A percentile compares a stretch with the other conserved stretches of the same genome.
Evolutionary conservation across 192 early-diverging fungal genomes (phyloP).

Genomic region (Piromyces finnis): DNA sequence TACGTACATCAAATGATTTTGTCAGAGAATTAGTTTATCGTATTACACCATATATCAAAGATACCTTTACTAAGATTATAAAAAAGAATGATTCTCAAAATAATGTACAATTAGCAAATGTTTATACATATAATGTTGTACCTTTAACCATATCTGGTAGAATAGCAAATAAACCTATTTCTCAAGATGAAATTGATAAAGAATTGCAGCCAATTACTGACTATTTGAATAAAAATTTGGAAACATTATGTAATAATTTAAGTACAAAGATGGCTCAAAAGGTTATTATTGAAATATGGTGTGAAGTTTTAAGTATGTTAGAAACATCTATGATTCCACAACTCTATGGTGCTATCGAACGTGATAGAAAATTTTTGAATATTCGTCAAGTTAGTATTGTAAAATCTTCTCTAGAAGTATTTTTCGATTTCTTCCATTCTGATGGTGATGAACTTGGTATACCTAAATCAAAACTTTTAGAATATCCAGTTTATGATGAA

Average conservation of each 20-base stretch:
- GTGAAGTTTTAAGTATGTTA: slow-evolving; percentile 41
- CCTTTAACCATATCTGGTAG: slow-evolving; percentile 2
- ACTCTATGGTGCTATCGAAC: slow-evolving; percentile 26
- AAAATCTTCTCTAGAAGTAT: slow-evolving; percentile 9
- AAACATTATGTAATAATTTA: slow-evolving; percentile 41
- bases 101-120: neutral
- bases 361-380: slow-evolving; percentile 18
- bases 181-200: slow-evolving; percentile 33
- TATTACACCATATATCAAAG: slow-evolving; percentile 41
- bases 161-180: slow-evolving; percentile 2
- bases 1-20: slow-evolving; percentile 50
- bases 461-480: neutral
- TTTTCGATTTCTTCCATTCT: slow-evolving; percentile 27
- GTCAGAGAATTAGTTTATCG: slow-evolving; percentile 48
- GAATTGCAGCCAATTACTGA: slow-evolving; percentile 49
- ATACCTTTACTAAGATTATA: slow-evolving; percentile 44
- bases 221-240: slow-evolving; percentile 59
- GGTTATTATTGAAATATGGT: slow-evolving; percentile 52
- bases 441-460: slow-evolving; percentile 23
- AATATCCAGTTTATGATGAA: neutral
- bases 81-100: slow-evolving; percentile 22
- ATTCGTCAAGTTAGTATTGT: slow-evolving; percentile 20
- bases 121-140: neutral
- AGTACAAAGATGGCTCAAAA: slow-evolving; percentile 41
- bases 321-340: slow-evolving; percentile 53